Percentiles rank a stretch among this genome's conserved stretches.
Evolutionary conservation across 2,329 filamentous ascomycete species (phyloP).

Genomic region (Chaetomiaceae sp.): DNA sequence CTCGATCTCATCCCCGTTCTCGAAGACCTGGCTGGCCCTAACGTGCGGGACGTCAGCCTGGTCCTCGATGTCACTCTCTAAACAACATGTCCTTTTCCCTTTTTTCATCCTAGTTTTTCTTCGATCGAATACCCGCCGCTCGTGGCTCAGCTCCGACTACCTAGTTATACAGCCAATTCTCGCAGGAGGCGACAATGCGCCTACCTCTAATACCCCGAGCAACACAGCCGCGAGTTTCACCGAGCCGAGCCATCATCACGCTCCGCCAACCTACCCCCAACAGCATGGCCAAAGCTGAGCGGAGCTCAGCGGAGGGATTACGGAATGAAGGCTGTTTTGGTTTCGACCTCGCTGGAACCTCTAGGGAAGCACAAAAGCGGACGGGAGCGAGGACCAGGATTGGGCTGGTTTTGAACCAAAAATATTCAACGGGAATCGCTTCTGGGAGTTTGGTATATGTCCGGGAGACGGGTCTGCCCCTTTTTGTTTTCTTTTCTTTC

Average conservation of each 20-base stretch:
- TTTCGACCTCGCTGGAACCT: neutral
- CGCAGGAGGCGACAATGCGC: slow-evolving; percentile 19
- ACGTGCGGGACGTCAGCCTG: slow-evolving; percentile 93
- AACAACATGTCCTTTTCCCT: slow-evolving; percentile 31
- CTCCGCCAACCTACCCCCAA: no score
- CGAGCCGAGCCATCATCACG: neutral
- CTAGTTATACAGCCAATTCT: slow-evolving; percentile 45
- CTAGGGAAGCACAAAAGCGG: neutral
- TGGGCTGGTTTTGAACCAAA: slow-evolving; percentile 12
- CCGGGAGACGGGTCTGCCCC: slow-evolving; percentile 12
- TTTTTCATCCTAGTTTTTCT: slow-evolving; percentile 18
- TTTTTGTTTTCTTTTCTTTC: slow-evolving; percentile 19
- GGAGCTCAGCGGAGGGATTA: neutral
- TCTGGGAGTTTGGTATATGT: slow-evolving; percentile 23
- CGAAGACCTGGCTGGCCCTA: slow-evolving; percentile 84
- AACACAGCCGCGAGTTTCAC: neutral
- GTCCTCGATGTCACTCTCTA: slow-evolving; percentile 86
- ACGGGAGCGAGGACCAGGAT: slow-evolving; percentile 8
- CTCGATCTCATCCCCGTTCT: slow-evolving; percentile 96
- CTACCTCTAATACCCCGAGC: slow-evolving; percentile 42
- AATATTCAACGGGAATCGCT: slow-evolving; percentile 5
- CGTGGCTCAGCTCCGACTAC: slow-evolving; percentile 36
- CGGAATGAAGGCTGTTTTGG: neutral
- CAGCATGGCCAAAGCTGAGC: neutral
- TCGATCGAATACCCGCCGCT: neutral